Evolutionary conservation across 306 rosid species (phyloP), one percentile per base, ranked within the genome.

Genomic region (Rubus idaeus): DNA sequence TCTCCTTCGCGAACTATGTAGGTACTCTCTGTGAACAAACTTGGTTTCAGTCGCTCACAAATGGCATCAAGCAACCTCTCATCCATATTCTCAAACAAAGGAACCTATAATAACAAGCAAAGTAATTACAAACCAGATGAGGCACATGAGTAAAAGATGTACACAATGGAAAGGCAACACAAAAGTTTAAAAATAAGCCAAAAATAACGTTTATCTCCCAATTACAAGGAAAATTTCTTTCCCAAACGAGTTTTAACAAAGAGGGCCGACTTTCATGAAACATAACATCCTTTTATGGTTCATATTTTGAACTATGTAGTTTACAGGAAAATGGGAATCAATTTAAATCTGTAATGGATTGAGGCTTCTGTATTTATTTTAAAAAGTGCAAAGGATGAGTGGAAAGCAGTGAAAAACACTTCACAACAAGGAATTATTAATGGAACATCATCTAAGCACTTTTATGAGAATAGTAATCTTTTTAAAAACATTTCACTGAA

Each of bases 41-140:
- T 86, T 3, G 98, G 98, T 82, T 95, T 88, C 85, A 95, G 85
- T 77, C 98, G 87, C 88, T 95, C 98, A 80, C 97, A 95, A 70
- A 95, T 95, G 73, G 98, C 98, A 84, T 95, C 98, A 55, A 95
- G 94, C 84, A 95, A 86, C 76, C 97, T 95, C 89, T 92, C 98
- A 30, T 95, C 98, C 98, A 90, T 95, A 76, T 73, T 90, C 81
- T 92, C 99, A 70, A 95, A 95, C 51, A 95, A 82, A 51, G 99
- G 99, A 84, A 94, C 98, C 98, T 94, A 79, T 81, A 74, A 75
- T 77, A 61, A 68, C 74, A 76, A 80, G 82, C 73, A 82, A 75
- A 68, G 77, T 68, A 71, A 52, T 63, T 18, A 45, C 37, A 17
- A 46, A 18, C 39, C 20, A 76, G 73, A 26, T 30, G 68, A 42